Conservation (phyloP, 257 asterid genomes). For the Pogostemon cablin region DNA sequence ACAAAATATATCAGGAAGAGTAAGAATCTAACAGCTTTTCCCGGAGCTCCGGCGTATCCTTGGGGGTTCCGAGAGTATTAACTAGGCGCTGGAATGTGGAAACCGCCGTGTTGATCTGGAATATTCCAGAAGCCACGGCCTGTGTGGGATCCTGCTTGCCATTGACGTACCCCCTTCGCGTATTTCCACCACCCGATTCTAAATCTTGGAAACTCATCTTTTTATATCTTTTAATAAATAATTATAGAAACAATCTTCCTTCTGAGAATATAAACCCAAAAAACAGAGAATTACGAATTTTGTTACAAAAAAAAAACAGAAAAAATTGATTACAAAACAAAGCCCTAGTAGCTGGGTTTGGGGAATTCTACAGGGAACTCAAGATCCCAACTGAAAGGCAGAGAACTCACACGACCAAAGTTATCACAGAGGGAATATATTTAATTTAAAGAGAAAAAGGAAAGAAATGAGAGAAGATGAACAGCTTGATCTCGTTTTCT, state of each 20-base stretch:
- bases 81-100: constrained; percentile 92
- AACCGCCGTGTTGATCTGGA: constrained; percentile 89
- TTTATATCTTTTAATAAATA: constrained; percentile 7
- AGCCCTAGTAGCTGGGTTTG: constrained; percentile 39
- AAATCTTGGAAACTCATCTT: constrained; percentile 94
- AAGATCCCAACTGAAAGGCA: constrained; percentile 27
- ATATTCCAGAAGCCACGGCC: constrained; percentile 89
- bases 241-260: not conserved
- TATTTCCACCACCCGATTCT: constrained; percentile 77
- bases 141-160: constrained; percentile 91
- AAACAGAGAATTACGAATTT: constrained; percentile 11
- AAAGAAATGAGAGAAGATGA: not conserved
- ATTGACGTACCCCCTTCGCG: constrained; percentile 54
- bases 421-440: not conserved
- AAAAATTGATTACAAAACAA: not conserved
- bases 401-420: constrained; percentile 11
- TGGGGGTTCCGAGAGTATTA: constrained; percentile 92
- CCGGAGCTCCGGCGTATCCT: constrained; percentile 94
- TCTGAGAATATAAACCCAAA: constrained; percentile 28
- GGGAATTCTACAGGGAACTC: constrained; percentile 25
- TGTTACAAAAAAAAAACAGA: not conserved
- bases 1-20: not conserved
- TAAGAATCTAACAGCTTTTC: constrained; percentile 75
- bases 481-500: no score
- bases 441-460: not conserved